A percentile compares a stretch with the other conserved stretches of the same genome.
Conservation (phyloP, 2,329 filamentous ascomycete genomes). For the Alternaria postmessia region DNA sequence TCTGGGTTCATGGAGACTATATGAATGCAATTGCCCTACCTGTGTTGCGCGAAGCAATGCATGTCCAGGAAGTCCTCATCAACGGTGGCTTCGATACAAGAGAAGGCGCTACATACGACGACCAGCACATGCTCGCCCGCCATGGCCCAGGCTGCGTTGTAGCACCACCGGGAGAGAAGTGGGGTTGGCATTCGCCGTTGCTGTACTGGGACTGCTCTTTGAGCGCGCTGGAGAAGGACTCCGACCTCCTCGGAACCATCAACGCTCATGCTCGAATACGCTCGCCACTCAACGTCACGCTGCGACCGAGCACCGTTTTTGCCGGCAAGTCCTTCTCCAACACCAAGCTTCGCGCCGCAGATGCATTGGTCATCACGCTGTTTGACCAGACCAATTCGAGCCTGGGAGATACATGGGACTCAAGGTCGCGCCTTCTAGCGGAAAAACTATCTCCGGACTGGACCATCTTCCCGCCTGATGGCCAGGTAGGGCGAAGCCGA, state of each 20-base stretch:
- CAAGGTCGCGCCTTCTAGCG: conserved; percentile 64
- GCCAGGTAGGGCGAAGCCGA: conserved; percentile 63
- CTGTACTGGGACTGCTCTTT: conserved; percentile 79
- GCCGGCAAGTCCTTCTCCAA: conserved; percentile 80
- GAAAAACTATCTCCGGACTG: conserved; percentile 62
- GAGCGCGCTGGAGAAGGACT: conserved; percentile 66
- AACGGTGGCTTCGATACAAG: conserved; percentile 53
- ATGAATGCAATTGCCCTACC: conserved; percentile 76
- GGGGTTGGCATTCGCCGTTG: conserved; percentile 84
- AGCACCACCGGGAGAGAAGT: conserved; percentile 66
- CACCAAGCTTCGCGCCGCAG: conserved; percentile 72
- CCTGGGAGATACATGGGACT: conserved; percentile 71
- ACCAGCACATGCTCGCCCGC: conserved; percentile 12
- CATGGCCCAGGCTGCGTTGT: conserved; percentile 34
- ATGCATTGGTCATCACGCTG: conserved; percentile 80
- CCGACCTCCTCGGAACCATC: conserved; percentile 72
- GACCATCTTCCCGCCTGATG: conserved; percentile 70
- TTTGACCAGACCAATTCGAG: conserved; percentile 72
- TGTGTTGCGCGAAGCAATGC: conserved; percentile 71
- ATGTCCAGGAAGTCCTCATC: conserved; percentile 74
- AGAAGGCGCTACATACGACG: background rate
- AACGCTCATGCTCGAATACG: conserved; percentile 69
- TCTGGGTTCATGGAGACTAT: conserved; percentile 83
- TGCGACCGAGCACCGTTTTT: conserved; percentile 81
- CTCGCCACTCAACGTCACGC: conserved; percentile 75